Evolutionary conservation across 2,329 filamentous ascomycete species (phyloP).

Genomic region (Curvularia sp.): DNA sequence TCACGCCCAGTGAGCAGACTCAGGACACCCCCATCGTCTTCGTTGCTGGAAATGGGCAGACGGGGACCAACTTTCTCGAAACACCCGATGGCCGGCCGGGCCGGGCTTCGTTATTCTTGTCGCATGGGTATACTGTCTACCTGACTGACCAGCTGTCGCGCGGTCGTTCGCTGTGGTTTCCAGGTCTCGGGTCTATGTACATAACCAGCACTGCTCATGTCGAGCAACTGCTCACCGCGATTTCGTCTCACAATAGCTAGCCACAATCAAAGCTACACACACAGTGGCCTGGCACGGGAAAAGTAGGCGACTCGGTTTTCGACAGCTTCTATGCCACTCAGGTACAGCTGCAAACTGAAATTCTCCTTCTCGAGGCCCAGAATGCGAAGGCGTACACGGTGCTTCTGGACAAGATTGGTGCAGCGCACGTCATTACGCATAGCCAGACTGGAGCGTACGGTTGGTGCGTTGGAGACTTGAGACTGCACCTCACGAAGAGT

Average conservation of each 20-base stretch:
- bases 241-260: constrained; percentile 49
- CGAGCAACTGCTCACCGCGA: constrained; percentile 47
- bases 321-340: constrained; percentile 58
- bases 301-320: constrained; percentile 57
- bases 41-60: constrained; percentile 39
- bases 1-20: constrained; percentile 21
- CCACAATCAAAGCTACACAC: constrained; percentile 55
- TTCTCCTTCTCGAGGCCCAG: constrained; percentile 39
- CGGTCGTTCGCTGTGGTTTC: constrained; percentile 56
- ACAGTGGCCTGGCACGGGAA: constrained; percentile 53
- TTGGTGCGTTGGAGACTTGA: constrained; percentile 59
- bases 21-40: constrained; percentile 37
- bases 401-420: constrained; percentile 55
- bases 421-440: constrained; percentile 59
- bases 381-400: constrained; percentile 51
- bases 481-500: constrained; percentile 57
- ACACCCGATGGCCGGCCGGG: constrained; percentile 59
- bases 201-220: constrained; percentile 20
- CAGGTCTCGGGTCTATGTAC: constrained; percentile 37
- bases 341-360: constrained; percentile 48
- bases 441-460: constrained; percentile 58
- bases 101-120: constrained; percentile 59
- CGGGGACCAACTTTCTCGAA: constrained; percentile 48
- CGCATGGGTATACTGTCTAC: constrained; percentile 58
- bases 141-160: constrained; percentile 58